Conservation (phyloP, 1,139 yeast species). For the Nakaseomyces bracarensis region DNA sequence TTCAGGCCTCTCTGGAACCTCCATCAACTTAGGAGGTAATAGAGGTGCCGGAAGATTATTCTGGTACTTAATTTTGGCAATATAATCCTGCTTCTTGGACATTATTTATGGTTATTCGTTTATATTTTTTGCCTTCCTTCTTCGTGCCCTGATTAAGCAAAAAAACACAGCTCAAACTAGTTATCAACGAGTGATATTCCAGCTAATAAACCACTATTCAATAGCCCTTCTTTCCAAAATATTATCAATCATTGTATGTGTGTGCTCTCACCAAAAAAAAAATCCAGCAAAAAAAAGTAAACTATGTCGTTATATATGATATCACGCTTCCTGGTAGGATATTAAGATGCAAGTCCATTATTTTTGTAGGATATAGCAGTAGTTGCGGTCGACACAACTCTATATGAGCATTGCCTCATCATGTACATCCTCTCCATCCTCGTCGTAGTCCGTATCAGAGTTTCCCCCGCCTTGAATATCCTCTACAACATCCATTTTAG, state of each 20-base stretch:
- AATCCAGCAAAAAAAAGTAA: background rate
- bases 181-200: too few species aligned
- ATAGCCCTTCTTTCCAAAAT: too few species aligned
- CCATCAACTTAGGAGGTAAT: constrained; percentile 76
- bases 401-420: background rate
- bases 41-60: constrained; percentile 92
- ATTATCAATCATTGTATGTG: too few species aligned
- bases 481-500: constrained; percentile 10
- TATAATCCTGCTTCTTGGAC: constrained; percentile 69
- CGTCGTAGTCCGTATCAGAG: constrained; percentile 14
- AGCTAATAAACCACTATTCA: too few species aligned
- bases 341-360: too few species aligned
- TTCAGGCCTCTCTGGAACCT: constrained; percentile 40
- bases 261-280: too few species aligned
- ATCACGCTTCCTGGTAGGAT: background rate
- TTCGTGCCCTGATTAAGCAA: background rate
- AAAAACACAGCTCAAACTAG: background rate
- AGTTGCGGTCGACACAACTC: too few species aligned
- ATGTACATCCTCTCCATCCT: constrained; percentile 11
- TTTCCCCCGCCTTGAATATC: constrained; percentile 24
- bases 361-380: too few species aligned
- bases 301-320: background rate
- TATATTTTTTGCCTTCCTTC: too few species aligned
- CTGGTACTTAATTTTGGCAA: constrained; percentile 76
- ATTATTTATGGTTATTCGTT: too few species aligned